Percentiles rank a stretch among this genome's conserved stretches.
Evolutionary conservation across 495 filamentous ascomycete genomes (phyloP).

Genomic region (Amorphotheca resinae): DNA sequence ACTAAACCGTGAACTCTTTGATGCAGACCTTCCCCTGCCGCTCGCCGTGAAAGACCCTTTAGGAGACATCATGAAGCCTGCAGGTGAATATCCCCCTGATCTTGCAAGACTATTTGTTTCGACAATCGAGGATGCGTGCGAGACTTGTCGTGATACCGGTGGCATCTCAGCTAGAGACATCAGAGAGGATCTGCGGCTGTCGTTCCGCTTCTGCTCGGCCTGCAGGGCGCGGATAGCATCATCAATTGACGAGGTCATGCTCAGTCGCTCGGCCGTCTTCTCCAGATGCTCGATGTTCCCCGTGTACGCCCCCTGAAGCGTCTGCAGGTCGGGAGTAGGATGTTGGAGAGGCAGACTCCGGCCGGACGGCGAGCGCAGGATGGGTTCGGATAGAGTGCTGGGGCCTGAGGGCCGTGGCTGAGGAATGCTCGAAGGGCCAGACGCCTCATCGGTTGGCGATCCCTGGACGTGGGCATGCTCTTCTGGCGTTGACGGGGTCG

Average conservation of each 20-base stretch:
- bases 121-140: conserved; percentile 55
- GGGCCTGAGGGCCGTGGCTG: conserved; percentile 9
- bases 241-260: conserved; percentile 65
- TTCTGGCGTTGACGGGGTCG: neutral
- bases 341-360: conserved; percentile 51
- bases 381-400: conserved; percentile 24
- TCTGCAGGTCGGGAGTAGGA: conserved; percentile 64
- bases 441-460: conserved; percentile 2
- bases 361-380: conserved; percentile 44
- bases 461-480: no score
- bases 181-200: conserved; percentile 45
- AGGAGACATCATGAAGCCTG: conserved; percentile 52
- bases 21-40: conserved; percentile 45
- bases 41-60: conserved; percentile 46
- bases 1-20: conserved; percentile 37
- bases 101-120: conserved; percentile 53
- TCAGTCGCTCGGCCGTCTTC: conserved; percentile 68
- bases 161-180: neutral
- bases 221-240: conserved; percentile 72
- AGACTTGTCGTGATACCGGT: conserved; percentile 30
- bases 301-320: conserved; percentile 58
- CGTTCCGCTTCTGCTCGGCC: conserved; percentile 58
- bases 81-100: conserved; percentile 60
- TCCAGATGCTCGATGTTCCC: conserved; percentile 71
- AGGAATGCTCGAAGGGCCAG: conserved; percentile 4